phyloP scores from a whole-genome alignment of 2,329 filamentous ascomycete genomes.

The Trichoderma endophyticum region DNA sequence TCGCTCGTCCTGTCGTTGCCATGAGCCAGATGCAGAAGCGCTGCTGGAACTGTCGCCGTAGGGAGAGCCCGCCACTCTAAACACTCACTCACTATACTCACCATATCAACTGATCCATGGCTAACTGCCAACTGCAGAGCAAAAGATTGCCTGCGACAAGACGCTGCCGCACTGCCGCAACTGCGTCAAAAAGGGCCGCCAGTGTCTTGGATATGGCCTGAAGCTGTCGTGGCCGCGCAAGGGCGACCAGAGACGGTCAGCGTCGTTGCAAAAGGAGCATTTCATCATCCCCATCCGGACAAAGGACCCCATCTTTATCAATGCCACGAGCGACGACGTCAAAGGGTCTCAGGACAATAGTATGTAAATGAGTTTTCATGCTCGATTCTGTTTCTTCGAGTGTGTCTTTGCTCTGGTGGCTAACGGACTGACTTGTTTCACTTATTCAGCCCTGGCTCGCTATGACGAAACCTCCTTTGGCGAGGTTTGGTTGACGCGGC shows the following conservation, averaged over 20 bases:
- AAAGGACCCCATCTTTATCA: background rate
- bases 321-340: conserved; percentile 9
- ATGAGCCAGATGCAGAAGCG: conserved; percentile 14
- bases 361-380: background rate
- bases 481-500: background rate
- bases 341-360: background rate
- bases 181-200: conserved; percentile 5
- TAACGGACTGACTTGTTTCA: background rate
- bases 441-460: background rate
- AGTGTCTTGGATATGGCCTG: conserved; percentile 15
- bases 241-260: conserved; percentile 9
- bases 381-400: background rate
- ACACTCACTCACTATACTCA: background rate
- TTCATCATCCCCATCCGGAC: background rate
- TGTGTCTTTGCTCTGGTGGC: background rate
- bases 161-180: conserved; percentile 3
- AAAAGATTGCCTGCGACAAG: conserved; percentile 17
- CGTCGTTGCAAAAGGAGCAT: background rate
- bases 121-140: background rate
- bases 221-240: conserved; percentile 17
- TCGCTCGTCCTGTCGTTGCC: background rate
- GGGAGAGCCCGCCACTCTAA: background rate
- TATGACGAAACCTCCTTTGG: background rate
- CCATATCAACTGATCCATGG: background rate
- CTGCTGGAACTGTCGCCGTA: conserved; percentile 17